Evolutionary conservation across 306 rosid species (phyloP), one percentile per base, ranked within the genome.

Genomic region (Elaeagnus macrophylla): DNA sequence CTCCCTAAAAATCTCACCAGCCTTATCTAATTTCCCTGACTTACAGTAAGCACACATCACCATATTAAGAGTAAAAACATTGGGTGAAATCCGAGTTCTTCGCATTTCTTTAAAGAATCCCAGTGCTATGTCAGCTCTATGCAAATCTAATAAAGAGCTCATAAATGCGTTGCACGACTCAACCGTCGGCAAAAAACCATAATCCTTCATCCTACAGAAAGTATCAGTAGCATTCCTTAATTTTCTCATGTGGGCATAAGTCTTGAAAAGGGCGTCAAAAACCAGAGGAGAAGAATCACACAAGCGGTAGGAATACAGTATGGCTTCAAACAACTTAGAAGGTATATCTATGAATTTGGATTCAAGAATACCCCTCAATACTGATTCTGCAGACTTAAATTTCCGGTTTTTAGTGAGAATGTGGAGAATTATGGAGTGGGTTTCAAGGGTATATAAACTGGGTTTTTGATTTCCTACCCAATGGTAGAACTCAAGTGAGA

Each of bases 161-260:
- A 90, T 7, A 64, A 63, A 90, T 0, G 88, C 91, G 60, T 81
- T 90, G 67, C 94, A 90, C 9, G 89, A 90, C 51, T 76, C 85
- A 10, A 86, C 68, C 17, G 79, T 68, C 0, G 91, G 97, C 43
- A 69, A 78, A 59, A 83, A 80, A 3, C 94, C 97, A 48, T 83
- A 72, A 15, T 77, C 84, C 69, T 83, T 86, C 94, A 90, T 90
- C 40, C 38, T 64, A 42, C 64, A 32, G 20, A 83, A 90, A 2
- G 67, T 78, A 39, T 81, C 71, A 11, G 86, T 78, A 42, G 89
- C 89, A 40, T 59, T 43, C 57, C 95, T 73, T 11, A 79, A 69
- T 61, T 78, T 89, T 60, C 71, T 79, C 83, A 77, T 32, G 39
- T 78, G 94, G 0, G 94, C 94, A 51, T 65, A 72, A n/a, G 91